Evolutionary conservation across 108 stramenopile genomes (phyloP).

Genomic region (Conticribra guillardii): DNA sequence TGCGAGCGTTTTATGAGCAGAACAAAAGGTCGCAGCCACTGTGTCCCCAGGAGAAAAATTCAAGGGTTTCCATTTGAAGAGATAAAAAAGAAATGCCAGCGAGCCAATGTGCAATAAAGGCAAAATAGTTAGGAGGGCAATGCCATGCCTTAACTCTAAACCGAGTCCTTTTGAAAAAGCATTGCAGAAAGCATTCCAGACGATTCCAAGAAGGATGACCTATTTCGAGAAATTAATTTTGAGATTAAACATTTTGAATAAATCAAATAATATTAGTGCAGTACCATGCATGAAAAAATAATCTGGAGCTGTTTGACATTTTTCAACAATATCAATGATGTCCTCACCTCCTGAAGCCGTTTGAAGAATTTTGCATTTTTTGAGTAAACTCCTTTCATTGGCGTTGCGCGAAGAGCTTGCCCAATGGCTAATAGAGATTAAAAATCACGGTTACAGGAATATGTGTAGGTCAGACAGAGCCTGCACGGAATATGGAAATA

Average conservation of each 20-base stretch:
- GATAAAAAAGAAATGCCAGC: constrained; percentile 50
- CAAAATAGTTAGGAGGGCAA: constrained; percentile 61
- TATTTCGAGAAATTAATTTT: constrained; percentile 4
- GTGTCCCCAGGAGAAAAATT: constrained; percentile 57
- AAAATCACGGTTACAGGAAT: not conserved
- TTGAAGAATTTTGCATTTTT: constrained; percentile 72
- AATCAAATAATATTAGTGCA: not conserved
- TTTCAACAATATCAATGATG: too few species aligned
- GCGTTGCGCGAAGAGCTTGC: constrained; percentile 69
- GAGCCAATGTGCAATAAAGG: constrained; percentile 72
- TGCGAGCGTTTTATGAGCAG: constrained; percentile 90
- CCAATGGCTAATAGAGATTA: constrained; percentile 55
- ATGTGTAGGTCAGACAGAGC: too few species aligned
- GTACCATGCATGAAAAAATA: too few species aligned
- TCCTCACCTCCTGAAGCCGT: constrained; percentile 74
- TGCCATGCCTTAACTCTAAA: constrained; percentile 56
- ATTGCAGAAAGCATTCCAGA: constrained; percentile 93
- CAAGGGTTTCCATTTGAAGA: constrained; percentile 55
- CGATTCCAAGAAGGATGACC: constrained; percentile 83
- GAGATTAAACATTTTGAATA: constrained; percentile 13
- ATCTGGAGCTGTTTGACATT: too few species aligned
- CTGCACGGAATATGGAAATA: too few species aligned
- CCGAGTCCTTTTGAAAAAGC: constrained; percentile 83
- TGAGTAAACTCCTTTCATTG: constrained; percentile 59
- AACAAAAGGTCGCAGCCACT: constrained; percentile 83